Percentiles rank a stretch among this genome's conserved stretches.
phyloP scores from a whole-genome alignment of 208 protist genomes.

The Trichomonas gallinae region DNA sequence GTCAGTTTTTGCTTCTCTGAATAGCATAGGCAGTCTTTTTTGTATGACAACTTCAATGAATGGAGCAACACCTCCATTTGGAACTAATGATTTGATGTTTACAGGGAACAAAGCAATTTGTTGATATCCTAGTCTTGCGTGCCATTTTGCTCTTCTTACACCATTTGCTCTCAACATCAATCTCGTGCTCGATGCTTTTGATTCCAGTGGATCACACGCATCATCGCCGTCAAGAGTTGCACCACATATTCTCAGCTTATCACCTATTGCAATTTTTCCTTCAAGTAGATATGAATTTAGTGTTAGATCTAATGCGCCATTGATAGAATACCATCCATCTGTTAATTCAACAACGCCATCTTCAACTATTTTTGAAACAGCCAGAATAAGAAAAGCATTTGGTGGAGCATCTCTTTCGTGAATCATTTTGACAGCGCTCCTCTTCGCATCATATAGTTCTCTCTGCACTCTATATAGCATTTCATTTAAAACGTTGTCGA shows the following conservation, averaged over 20 bases:
- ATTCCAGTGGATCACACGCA: background rate
- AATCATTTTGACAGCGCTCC: background rate
- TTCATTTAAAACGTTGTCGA: background rate
- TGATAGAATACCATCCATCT: background rate
- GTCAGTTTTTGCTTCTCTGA: background rate
- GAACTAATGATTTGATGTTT: background rate
- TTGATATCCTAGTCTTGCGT: background rate
- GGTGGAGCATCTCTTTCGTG: background rate
- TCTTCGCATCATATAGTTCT: background rate
- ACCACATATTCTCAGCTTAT: background rate
- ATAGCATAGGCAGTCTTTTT: background rate
- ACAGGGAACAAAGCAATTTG: background rate
- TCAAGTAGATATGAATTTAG: background rate
- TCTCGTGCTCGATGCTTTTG: background rate
- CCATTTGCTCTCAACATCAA: background rate
- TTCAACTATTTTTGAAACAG: background rate
- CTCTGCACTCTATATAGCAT: background rate
- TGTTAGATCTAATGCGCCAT: background rate
- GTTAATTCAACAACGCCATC: background rate
- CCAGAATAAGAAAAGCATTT: background rate
- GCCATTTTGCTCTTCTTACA: background rate
- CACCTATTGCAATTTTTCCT: background rate
- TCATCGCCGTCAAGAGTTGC: background rate
- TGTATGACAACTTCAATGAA: slow-evolving; percentile 5
- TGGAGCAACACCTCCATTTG: background rate